These are phyloP conservation scores for Suhomyces yuchorum DNA, from an alignment of 1,139 yeast genomes.

Conservation along the genomic window DNA sequence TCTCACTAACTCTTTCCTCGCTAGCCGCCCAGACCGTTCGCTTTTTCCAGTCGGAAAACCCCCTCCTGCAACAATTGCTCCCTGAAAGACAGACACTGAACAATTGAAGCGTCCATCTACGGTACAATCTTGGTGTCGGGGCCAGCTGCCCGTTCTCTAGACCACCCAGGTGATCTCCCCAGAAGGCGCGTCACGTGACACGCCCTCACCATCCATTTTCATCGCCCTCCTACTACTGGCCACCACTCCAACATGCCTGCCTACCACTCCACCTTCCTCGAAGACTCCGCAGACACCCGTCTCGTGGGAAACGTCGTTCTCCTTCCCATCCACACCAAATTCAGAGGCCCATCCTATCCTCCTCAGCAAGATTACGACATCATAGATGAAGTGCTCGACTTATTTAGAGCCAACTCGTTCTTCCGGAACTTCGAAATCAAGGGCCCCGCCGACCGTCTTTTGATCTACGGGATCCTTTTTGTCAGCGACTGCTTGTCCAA, in stretches of 20 bases:
- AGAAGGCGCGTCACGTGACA: neutral
- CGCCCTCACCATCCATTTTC: neutral
- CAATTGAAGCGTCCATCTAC: too few species aligned
- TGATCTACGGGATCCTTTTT: slow-evolving; percentile 92
- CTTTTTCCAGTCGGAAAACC: too few species aligned
- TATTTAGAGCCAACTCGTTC: slow-evolving; percentile 93
- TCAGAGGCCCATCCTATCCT: slow-evolving; percentile 91
- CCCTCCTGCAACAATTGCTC: too few species aligned
- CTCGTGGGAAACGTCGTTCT: slow-evolving; percentile 71
- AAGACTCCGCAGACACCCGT: slow-evolving; percentile 45
- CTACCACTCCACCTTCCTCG: slow-evolving; percentile 86
- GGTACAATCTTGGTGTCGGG: too few species aligned
- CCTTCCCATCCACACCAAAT: slow-evolving; percentile 78
- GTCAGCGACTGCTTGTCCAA: slow-evolving; percentile 81
- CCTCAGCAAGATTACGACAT: slow-evolving; percentile 84
- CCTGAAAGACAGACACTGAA: too few species aligned
- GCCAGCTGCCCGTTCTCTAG: too few species aligned
- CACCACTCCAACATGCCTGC: slow-evolving; percentile 57
- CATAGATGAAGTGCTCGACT: slow-evolving; percentile 84
- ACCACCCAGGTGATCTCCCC: too few species aligned
- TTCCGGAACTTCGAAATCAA: slow-evolving; percentile 96
- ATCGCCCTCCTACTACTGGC: neutral
- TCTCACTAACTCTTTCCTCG: too few species aligned
- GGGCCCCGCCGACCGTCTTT: slow-evolving; percentile 92
- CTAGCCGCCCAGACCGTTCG: too few species aligned